A percentile compares a stretch with the other conserved stretches of the same genome.
Evolutionary conservation across 805 yeast genomes (phyloP).

Genomic region (Spathaspora girioi): DNA sequence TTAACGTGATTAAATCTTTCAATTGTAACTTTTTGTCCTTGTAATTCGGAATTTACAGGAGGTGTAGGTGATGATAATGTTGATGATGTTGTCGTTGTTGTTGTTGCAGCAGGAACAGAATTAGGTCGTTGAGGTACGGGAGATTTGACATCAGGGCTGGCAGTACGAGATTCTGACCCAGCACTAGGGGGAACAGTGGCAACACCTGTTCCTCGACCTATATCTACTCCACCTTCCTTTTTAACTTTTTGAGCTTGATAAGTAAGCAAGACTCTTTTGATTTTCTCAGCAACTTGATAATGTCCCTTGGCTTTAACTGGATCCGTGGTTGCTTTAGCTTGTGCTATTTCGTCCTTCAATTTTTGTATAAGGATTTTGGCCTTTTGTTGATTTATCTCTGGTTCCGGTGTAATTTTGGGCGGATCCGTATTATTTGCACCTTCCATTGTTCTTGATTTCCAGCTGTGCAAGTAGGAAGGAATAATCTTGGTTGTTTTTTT

Average conservation of each 20-base stretch:
- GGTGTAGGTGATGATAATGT: not conserved
- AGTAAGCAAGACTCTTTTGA: constrained; percentile 56
- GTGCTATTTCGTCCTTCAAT: constrained; percentile 53
- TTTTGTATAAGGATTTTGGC: constrained; percentile 59
- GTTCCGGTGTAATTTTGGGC: constrained; percentile 11
- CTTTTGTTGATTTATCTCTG: constrained; percentile 40
- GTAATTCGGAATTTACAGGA: constrained; percentile 5
- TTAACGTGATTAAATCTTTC: constrained; percentile 42
- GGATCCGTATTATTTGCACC: not conserved
- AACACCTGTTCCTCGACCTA: not conserved
- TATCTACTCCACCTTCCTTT: not conserved
- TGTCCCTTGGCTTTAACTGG: constrained; percentile 63
- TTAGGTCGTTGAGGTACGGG: constrained; percentile 10
- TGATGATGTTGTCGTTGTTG: not conserved
- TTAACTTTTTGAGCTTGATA: constrained; percentile 27
- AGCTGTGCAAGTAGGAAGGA: not conserved
- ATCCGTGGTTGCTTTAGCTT: constrained; percentile 56
- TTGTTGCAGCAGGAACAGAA: not conserved
- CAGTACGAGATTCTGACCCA: constrained; percentile 16
- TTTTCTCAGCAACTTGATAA: constrained; percentile 57
- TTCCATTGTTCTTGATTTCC: not conserved
- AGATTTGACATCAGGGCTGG: constrained; percentile 17
- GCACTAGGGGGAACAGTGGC: not conserved
- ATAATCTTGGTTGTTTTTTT: not conserved
- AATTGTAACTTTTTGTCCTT: constrained; percentile 25